Conservation (phyloP, 1,139 yeast genomes). For the Magnusiomyces ingens region DNA sequence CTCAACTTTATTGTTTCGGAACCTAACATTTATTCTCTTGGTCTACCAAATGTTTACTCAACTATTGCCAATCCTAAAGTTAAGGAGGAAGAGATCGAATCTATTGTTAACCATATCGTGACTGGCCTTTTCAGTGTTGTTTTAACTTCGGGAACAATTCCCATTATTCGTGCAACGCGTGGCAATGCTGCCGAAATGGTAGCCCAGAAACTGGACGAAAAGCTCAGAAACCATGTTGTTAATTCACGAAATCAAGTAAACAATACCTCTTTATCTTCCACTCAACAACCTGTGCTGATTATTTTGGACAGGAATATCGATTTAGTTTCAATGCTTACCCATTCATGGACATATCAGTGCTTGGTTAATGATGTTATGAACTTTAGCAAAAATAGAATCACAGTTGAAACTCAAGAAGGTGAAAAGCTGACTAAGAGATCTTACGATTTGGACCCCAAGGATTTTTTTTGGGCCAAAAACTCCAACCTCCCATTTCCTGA, state of each 20-base stretch:
- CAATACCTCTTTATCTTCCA: slow-evolving; percentile 26
- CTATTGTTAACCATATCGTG: slow-evolving; percentile 62
- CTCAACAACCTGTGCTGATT: slow-evolving; percentile 62
- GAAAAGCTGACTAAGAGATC: slow-evolving; percentile 42
- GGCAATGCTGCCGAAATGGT: slow-evolving; percentile 96
- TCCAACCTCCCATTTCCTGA: slow-evolving; percentile 92
- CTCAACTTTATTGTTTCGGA: slow-evolving; percentile 88
- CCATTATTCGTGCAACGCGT: slow-evolving; percentile 82
- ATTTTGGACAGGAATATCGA: slow-evolving; percentile 85
- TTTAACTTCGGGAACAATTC: slow-evolving; percentile 71
- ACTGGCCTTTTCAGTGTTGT: slow-evolving; percentile 74
- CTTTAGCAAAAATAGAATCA: slow-evolving; percentile 70
- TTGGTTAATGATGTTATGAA: slow-evolving; percentile 89
- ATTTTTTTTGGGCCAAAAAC: slow-evolving; percentile 84
- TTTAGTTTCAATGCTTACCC: slow-evolving; percentile 88
- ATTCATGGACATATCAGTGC: slow-evolving; percentile 97
- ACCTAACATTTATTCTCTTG: slow-evolving; percentile 80
- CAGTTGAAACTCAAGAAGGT: slow-evolving; percentile 42
- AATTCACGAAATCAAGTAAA: slow-evolving; percentile 46
- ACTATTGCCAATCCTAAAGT: slow-evolving; percentile 63
- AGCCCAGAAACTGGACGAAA: slow-evolving; percentile 77
- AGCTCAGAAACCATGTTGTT: slow-evolving; percentile 74
- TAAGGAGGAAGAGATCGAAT: slow-evolving; percentile 67
- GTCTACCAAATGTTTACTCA: slow-evolving; percentile 58
- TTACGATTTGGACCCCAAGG: slow-evolving; percentile 85